Percentiles rank a stretch among this genome's conserved stretches.
Evolutionary conservation across 768 basidiomycete genomes (phyloP).

Genomic region (Mycena indigotica): DNA sequence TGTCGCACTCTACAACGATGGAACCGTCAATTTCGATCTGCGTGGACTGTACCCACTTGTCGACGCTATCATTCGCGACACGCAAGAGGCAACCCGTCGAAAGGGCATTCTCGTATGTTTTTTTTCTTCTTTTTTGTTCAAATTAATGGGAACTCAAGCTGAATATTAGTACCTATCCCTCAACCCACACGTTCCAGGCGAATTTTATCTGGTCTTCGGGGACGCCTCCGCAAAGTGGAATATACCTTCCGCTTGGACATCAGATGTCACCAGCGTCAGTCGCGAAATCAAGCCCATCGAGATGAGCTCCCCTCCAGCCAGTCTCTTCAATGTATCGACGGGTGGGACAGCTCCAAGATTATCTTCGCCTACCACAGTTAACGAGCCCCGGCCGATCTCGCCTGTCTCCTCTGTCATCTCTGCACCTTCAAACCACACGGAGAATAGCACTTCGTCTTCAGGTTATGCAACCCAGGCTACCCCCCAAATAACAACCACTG

Average conservation of each 20-base stretch:
- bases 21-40: constrained; percentile 15
- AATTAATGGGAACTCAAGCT: neutral
- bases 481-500: too few relatives aligned
- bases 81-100: neutral
- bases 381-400: neutral
- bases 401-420: neutral
- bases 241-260: constrained; percentile 5
- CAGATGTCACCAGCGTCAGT: constrained; percentile 8
- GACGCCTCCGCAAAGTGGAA: constrained; percentile 11
- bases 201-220: constrained; percentile 15
- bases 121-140: neutral
- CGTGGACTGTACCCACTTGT: constrained; percentile 10
- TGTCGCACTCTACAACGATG: constrained; percentile 14
- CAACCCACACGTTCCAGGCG: constrained; percentile 11
- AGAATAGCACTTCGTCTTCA: neutral
- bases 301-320: neutral
- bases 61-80: constrained; percentile 5
- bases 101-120: constrained; percentile 10
- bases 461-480: neutral
- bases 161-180: constrained; percentile 13
- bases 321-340: neutral
- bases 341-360: neutral
- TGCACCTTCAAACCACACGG: neutral
- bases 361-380: neutral
- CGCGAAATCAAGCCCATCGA: constrained; percentile 3